Evolutionary conservation across 2,329 filamentous ascomycete species (phyloP).

Genomic region (Pochonia chlamydosporia): DNA sequence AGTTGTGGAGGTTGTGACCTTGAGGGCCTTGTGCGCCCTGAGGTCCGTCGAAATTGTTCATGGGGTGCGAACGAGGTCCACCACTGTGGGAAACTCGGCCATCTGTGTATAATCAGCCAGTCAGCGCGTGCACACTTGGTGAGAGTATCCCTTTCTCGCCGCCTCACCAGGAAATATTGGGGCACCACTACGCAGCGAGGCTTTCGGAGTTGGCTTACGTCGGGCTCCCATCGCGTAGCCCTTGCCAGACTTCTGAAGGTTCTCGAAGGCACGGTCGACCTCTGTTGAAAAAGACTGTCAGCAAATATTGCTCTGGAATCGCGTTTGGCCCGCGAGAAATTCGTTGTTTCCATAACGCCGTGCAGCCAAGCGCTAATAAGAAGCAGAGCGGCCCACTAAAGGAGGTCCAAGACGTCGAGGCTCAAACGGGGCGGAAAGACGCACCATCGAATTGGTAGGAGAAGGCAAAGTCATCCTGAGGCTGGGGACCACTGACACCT

Average conservation of each 20-base stretch:
- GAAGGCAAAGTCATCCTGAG: conserved; percentile 76
- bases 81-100: conserved; percentile 61
- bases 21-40: conserved; percentile 65
- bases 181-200: conserved; percentile 7
- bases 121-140: conserved; percentile 16
- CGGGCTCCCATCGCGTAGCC: conserved; percentile 69
- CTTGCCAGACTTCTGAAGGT: conserved; percentile 94
- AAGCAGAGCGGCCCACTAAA: background rate
- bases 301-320: background rate
- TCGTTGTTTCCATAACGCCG: background rate
- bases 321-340: background rate
- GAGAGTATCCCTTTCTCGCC: background rate
- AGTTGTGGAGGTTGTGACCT: conserved; percentile 79
- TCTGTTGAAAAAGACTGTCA: conserved; percentile 51
- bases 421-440: conserved; percentile 26
- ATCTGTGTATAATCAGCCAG: conserved; percentile 42
- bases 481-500: conserved; percentile 71
- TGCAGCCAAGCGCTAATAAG: background rate
- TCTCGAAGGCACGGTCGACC: conserved; percentile 92
- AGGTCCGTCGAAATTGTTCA: conserved; percentile 70
- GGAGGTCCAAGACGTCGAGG: background rate
- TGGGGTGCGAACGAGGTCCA: conserved; percentile 71
- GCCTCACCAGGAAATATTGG: conserved; percentile 9
- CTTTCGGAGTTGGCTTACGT: conserved; percentile 51
- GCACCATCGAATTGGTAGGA: conserved; percentile 85